Base-by-base conservation (phyloP, 208 protist species). In the Jaenimonas drosophilae region DNA sequence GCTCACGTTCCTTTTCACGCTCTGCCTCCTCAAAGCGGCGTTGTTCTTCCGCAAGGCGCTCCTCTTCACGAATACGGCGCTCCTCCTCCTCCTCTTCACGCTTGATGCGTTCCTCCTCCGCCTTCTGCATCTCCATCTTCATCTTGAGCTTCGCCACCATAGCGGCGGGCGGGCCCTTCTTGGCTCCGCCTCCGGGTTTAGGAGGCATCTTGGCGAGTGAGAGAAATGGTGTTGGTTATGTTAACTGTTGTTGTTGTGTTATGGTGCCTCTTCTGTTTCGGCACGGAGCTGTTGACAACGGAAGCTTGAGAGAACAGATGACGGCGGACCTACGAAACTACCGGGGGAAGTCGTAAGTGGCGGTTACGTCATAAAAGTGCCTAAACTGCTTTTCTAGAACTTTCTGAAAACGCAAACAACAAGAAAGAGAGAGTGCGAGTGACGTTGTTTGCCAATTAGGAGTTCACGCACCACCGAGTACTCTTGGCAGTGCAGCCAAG, bases 131-230 rank as follows among this genome's bases (percentile, higher is more conserved):
- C 63, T 92, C 84, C 78, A 90, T 91, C 71, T 91, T 80, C 65
- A 76, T 70, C 62, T 95, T 95, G 17, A 95, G 61, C 64, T 90
- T 86, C 12, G 82, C 83, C n/a, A 94, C 38, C 77, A 88, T 86
- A 9, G 70, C 77, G 29, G 66, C 56, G 7, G 81, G 73, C 24
- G 76, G 70, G 37, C 76, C 79, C 60, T 90, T 90, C 61, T 83
- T 85, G 36, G 57, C 78, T 16, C 57, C 79, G 32, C 62, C 66
- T 59, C 80, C 88, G 46, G 80, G 81, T 51, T 89, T 89, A 4
- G 80, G 86, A 12, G 81, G 86, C 86, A 94, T 94, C n/a, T 39
- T 55, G 46, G 1, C 11, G 16, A 12, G 14, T 16, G 14, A 34
- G 14, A 34, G 14, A 34, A 34, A 34, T 16, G 14, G 14, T 16